These are phyloP conservation scores for Hypoxylon sp. DNA, from an alignment of 2,329 filamentous ascomycete species.

Conservation along the genomic window DNA sequence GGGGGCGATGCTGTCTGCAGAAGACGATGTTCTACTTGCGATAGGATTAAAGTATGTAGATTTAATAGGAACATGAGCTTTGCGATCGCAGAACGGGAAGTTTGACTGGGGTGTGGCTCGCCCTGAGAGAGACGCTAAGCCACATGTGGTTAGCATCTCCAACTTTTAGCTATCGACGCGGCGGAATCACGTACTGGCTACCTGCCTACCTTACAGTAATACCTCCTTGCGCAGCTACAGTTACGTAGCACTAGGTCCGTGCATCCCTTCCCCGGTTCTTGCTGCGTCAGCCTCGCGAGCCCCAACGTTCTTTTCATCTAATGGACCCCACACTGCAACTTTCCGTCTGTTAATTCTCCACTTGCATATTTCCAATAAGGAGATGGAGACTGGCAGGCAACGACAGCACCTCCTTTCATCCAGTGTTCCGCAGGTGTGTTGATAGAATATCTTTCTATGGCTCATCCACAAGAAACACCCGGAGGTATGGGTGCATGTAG, in stretches of 20 bases:
- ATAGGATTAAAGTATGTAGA: slow-evolving; percentile 35
- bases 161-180: slow-evolving; percentile 9
- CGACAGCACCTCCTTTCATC: too few relatives aligned
- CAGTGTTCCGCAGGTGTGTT: too few relatives aligned
- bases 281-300: slow-evolving; percentile 13
- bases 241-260: slow-evolving; percentile 19
- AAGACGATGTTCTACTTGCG: slow-evolving; percentile 34
- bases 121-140: slow-evolving; percentile 24
- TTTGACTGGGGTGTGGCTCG: slow-evolving; percentile 43
- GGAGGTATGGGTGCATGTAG: too few relatives aligned
- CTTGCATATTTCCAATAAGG: not conserved
- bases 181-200: slow-evolving; percentile 9
- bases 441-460: too few relatives aligned
- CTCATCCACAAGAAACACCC: too few relatives aligned
- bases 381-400: not conserved
- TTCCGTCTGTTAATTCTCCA: slow-evolving; percentile 1
- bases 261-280: slow-evolving; percentile 15
- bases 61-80: slow-evolving; percentile 37
- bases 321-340: slow-evolving; percentile 16
- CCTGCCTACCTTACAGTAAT: too few relatives aligned
- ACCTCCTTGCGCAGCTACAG: too few relatives aligned
- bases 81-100: slow-evolving; percentile 43
- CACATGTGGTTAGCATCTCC: slow-evolving; percentile 12
- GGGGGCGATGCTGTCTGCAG: slow-evolving; percentile 12
- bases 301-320: slow-evolving; percentile 2